Percentiles rank a stretch among this genome's conserved stretches.
These are phyloP conservation scores for Heliamphora pulchella DNA, from an alignment of 179 eudicot species.

Conservation along the genomic window DNA sequence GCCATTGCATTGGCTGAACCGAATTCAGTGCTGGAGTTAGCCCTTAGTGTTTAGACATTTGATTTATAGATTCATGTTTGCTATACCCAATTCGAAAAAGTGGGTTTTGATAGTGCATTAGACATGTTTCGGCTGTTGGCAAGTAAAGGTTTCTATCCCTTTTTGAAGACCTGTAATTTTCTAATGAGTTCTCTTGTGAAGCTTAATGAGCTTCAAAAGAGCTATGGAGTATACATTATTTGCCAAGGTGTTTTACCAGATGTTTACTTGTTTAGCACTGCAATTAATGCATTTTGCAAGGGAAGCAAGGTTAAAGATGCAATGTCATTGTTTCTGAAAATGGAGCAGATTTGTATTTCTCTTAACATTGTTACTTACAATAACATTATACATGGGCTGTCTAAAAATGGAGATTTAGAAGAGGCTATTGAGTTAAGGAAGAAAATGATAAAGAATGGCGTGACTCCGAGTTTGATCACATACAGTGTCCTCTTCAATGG, in stretches of 20 bases:
- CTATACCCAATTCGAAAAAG: slow-evolving; percentile 18
- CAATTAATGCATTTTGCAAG: slow-evolving; percentile 53
- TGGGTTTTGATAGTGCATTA: slow-evolving; percentile 11
- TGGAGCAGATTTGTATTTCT: slow-evolving; percentile 48
- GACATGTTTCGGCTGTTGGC: slow-evolving; percentile 20
- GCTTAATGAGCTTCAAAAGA: slow-evolving; percentile 45
- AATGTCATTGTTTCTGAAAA: slow-evolving; percentile 44
- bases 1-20: slow-evolving; percentile 44
- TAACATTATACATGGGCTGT: slow-evolving; percentile 63
- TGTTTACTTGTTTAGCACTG: slow-evolving; percentile 54
- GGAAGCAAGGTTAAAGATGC: slow-evolving; percentile 62
- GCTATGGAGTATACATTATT: slow-evolving; percentile 51
- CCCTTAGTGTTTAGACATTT: slow-evolving; percentile 29
- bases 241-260: slow-evolving; percentile 39
- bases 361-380: slow-evolving; percentile 74
- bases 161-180: slow-evolving; percentile 12
- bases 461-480: slow-evolving; percentile 44
- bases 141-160: slow-evolving; percentile 19
- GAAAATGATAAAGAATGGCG: slow-evolving; percentile 52
- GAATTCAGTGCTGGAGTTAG: slow-evolving; percentile 21
- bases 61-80: slow-evolving; percentile 36
- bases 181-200: slow-evolving; percentile 55
- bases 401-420: slow-evolving; percentile 45
- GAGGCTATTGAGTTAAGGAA: slow-evolving; percentile 60
- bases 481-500: slow-evolving; percentile 71